A percentile compares a stretch with the other conserved stretches of the same genome.
Conservation (phyloP, 108 stramenopile genomes). For the Cyclotella distinguenda region DNA sequence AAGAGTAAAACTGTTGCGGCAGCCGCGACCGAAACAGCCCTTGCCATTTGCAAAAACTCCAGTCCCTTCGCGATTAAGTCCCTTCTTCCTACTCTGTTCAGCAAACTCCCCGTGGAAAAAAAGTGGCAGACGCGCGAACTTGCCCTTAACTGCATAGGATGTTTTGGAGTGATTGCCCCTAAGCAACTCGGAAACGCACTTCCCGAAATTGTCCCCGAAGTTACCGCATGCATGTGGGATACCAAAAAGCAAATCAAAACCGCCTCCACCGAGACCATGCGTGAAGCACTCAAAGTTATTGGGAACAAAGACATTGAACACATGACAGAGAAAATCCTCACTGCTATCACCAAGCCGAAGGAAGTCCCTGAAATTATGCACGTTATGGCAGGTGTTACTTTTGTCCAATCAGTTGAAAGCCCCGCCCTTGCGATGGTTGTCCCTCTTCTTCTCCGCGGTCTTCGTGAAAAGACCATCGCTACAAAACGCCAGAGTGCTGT, state of each 20-base stretch:
- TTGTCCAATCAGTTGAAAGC: slow-evolving; percentile 98
- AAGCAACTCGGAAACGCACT: slow-evolving; percentile 85
- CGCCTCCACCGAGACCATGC: slow-evolving; percentile 92
- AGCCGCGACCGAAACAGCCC: slow-evolving; percentile 65
- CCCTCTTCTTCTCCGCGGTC: slow-evolving; percentile 95
- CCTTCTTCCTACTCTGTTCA: slow-evolving; percentile 80
- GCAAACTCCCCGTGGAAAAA: slow-evolving; percentile 79
- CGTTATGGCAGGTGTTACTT: slow-evolving; percentile 94
- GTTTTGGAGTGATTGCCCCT: slow-evolving; percentile 71
- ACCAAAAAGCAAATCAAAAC: slow-evolving; percentile 97
- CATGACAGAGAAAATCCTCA: slow-evolving; percentile 94
- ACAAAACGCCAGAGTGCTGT: slow-evolving; percentile 98
- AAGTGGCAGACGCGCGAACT: slow-evolving; percentile 87
- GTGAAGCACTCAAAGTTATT: slow-evolving; percentile 86
- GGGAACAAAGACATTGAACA: slow-evolving; percentile 99
- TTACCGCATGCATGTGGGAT: slow-evolving; percentile 97
- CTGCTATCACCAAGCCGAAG: slow-evolving; percentile 93
- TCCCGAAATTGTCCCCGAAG: slow-evolving; percentile 91
- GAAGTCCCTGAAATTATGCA: slow-evolving; percentile 97
- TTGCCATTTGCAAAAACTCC: slow-evolving; percentile 82
- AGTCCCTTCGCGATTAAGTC: slow-evolving; percentile 88
- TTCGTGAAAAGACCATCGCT: slow-evolving; percentile 88
- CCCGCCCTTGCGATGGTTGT: slow-evolving; percentile 98
- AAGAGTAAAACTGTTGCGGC: slow-evolving; percentile 66
- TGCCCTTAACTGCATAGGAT: slow-evolving; percentile 75